A percentile compares a stretch with the other conserved stretches of the same genome.
These are phyloP conservation scores for Lasiodiplodia citricola DNA, from an alignment of 2,329 filamentous ascomycete genomes.

Conservation along the genomic window DNA sequence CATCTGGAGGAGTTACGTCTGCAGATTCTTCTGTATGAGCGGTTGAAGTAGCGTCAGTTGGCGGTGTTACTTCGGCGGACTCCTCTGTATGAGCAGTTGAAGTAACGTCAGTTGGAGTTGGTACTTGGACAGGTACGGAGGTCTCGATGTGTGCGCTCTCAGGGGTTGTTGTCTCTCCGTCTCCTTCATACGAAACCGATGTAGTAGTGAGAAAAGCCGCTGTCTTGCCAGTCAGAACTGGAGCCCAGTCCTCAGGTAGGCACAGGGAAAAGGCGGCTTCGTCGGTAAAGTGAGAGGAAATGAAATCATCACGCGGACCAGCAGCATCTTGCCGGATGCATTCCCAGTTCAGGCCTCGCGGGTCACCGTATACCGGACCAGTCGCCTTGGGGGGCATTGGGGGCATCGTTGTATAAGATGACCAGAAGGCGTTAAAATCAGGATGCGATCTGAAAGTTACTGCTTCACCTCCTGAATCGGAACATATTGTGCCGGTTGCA, in stretches of 20 bases:
- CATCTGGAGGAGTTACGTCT: background rate
- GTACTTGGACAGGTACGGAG: background rate
- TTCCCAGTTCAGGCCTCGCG: conserved; percentile 4
- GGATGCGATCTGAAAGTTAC: conserved; percentile 6
- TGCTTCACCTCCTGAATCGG: background rate
- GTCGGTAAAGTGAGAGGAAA: background rate
- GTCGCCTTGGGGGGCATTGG: background rate
- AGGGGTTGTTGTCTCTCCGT: background rate
- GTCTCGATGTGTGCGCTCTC: background rate
- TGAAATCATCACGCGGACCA: background rate
- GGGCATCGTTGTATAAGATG: background rate
- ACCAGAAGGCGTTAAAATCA: background rate
- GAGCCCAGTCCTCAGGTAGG: background rate
- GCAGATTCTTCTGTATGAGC: background rate
- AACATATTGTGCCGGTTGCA: background rate
- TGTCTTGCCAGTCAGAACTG: background rate
- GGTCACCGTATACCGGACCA: background rate
- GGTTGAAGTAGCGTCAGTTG: background rate
- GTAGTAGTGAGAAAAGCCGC: background rate
- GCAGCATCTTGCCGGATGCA: background rate
- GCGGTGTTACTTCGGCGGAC: background rate
- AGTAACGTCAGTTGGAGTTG: conserved; percentile 3
- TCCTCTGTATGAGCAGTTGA: conserved; percentile 5
- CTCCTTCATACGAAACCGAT: conserved; percentile 12
- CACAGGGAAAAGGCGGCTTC: background rate